A percentile compares a stretch with the other conserved stretches of the same genome.
Conservation (phyloP, 2,329 filamentous ascomycete species). For the Metarhizium guizhouense region DNA sequence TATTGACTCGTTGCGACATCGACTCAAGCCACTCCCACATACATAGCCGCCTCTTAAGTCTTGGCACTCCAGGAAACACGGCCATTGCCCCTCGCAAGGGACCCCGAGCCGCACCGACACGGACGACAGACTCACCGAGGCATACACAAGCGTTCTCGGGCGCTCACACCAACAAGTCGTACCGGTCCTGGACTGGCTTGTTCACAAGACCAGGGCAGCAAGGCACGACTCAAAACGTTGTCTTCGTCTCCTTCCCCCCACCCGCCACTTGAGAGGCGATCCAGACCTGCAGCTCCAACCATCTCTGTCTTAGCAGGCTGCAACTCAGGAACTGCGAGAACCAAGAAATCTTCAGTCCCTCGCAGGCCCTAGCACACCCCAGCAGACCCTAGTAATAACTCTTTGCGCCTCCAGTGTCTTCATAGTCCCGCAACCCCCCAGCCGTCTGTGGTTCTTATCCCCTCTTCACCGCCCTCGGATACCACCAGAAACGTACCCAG, state of each 20-base stretch:
- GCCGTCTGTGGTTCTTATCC: not conserved
- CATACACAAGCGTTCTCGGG: not conserved
- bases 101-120: not conserved
- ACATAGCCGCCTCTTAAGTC: not conserved
- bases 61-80: not conserved
- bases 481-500: not conserved
- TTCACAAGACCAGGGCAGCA: not conserved
- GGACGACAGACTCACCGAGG: not conserved
- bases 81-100: not conserved
- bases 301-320: constrained; percentile 3
- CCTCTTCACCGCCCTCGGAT: constrained; percentile 1
- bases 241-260: not conserved
- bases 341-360: not conserved
- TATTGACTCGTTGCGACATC: not conserved
- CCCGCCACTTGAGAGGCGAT: not conserved
- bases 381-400: not conserved
- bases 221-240: not conserved
- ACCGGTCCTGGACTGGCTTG: not conserved
- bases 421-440: not conserved
- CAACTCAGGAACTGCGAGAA: not conserved
- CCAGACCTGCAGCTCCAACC: constrained; percentile 6
- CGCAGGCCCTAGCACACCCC: not conserved
- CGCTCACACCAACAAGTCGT: not conserved
- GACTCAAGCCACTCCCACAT: not conserved
- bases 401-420: not conserved